Conservation (phyloP, 2,329 filamentous ascomycete species). For the Fusarium tricinctum region DNA sequence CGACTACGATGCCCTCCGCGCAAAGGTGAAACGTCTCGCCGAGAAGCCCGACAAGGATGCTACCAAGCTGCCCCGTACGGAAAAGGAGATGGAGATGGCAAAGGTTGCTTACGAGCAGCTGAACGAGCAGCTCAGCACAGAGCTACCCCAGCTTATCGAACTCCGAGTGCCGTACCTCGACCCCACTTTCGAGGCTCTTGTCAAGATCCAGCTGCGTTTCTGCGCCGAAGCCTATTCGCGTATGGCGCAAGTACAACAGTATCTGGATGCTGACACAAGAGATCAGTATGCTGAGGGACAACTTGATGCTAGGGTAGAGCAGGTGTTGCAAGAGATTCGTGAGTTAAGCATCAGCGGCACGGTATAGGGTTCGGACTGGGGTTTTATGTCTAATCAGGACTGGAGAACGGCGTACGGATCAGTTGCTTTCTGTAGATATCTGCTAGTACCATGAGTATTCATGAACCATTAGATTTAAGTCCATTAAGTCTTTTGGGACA, state of each 20-base stretch:
- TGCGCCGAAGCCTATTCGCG: conserved; percentile 97
- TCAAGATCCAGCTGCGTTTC: conserved; percentile 98
- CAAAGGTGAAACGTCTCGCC: conserved; percentile 95
- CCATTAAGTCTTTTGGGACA: conserved; percentile 4
- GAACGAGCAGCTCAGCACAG: conserved; percentile 94
- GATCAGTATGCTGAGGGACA: conserved; percentile 97
- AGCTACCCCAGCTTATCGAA: conserved; percentile 96
- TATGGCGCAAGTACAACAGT: conserved; percentile 99
- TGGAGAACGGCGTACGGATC: conserved; percentile 50
- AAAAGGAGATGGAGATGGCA: conserved; percentile 96
- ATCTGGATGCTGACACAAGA: conserved; percentile 92
- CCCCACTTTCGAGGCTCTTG: conserved; percentile 95
- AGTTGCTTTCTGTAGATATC: conserved; percentile 49
- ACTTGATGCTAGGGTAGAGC: conserved; percentile 90
- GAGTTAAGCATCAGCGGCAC: conserved; percentile 92
- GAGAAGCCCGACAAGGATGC: conserved; percentile 99
- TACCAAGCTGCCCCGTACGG: conserved; percentile 93
- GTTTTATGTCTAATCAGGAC: conserved; percentile 25
- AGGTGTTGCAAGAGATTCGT: conserved; percentile 96
- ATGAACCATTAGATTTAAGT: conserved; percentile 48
- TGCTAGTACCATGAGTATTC: conserved; percentile 40
- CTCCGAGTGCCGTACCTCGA: conserved; percentile 97
- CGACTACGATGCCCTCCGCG: conserved; percentile 95
- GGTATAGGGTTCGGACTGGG: conserved; percentile 59
- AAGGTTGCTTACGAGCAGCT: conserved; percentile 94